These are phyloP conservation scores for Hygrocybe coccinea DNA, from an alignment of 768 basidiomycete genomes.

Conservation along the genomic window DNA sequence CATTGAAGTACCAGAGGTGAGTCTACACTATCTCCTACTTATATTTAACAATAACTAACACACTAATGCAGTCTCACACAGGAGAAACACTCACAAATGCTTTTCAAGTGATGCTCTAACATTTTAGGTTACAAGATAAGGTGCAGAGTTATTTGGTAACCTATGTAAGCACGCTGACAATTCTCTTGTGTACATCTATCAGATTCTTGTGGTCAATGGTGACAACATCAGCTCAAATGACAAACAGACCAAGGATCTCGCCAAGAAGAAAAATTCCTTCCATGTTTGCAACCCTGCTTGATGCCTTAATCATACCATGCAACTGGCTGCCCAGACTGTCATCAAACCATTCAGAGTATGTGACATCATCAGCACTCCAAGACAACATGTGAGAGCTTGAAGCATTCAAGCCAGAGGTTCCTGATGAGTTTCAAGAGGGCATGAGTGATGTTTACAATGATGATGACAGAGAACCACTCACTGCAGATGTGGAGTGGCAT, in stretches of 20 bases:
- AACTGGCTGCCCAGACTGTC: conserved; percentile 32
- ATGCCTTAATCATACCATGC: conserved; percentile 39
- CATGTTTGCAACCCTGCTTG: conserved; percentile 21
- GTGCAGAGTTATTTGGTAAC: too few species aligned
- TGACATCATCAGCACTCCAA: background rate
- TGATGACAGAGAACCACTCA: background rate
- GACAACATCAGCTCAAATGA: conserved; percentile 37
- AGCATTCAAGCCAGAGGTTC: background rate
- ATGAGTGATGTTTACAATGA: conserved; percentile 9
- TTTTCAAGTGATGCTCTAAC: conserved; percentile 29
- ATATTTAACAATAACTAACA: background rate
- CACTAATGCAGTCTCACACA: conserved; percentile 25
- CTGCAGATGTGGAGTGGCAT: background rate
- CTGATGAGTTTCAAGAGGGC: background rate
- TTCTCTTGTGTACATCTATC: too few species aligned
- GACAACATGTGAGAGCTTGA: background rate
- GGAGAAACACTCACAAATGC: conserved; percentile 31
- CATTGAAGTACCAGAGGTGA: conserved; percentile 31
- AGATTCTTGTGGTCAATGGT: conserved; percentile 29
- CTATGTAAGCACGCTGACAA: too few species aligned
- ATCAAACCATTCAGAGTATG: conserved; percentile 31
- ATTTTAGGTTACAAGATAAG: conserved; percentile 33
- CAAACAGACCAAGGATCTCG: conserved; percentile 28
- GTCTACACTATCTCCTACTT: background rate
- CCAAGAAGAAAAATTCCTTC: conserved; percentile 9